A percentile compares a stretch with the other conserved stretches of the same genome.
phyloP scores from a whole-genome alignment of 73 alveolate species.

The Stentor roeselii region DNA sequence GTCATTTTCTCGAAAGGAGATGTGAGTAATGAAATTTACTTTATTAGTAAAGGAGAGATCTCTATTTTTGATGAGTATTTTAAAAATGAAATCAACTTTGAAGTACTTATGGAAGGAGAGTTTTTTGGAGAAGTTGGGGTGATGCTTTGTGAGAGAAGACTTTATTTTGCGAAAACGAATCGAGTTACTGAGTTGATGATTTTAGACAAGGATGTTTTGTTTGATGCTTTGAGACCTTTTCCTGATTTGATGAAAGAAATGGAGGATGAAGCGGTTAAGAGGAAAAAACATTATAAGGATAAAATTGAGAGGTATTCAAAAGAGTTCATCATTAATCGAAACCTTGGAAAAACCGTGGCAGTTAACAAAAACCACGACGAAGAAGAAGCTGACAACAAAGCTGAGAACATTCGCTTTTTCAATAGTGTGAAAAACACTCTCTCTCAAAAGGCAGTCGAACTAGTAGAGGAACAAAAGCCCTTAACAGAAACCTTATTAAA shows the following conservation, averaged over 20 bases:
- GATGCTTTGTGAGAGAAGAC: not conserved
- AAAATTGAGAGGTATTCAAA: too few relatives aligned
- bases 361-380: too few relatives aligned
- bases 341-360: not conserved
- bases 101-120: not conserved
- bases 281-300: not conserved
- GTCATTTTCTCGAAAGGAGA: not conserved
- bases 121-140: not conserved
- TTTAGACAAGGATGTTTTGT: not conserved
- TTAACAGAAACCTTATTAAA: too few relatives aligned
- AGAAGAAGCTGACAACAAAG: not conserved
- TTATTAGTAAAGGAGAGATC: not conserved
- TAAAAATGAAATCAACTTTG: not conserved
- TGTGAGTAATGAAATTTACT: not conserved
- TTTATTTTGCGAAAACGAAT: not conserved
- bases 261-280: not conserved
- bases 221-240: not conserved
- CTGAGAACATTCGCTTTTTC: not conserved
- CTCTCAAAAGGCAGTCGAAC: not conserved
- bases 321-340: not conserved
- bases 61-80: not conserved
- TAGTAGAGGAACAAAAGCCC: not conserved
- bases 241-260: not conserved
- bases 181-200: not conserved
- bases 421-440: not conserved